These are phyloP conservation scores for Geotrichum histeridarum DNA, from an alignment of 1,139 yeast species.

Conservation along the genomic window DNA sequence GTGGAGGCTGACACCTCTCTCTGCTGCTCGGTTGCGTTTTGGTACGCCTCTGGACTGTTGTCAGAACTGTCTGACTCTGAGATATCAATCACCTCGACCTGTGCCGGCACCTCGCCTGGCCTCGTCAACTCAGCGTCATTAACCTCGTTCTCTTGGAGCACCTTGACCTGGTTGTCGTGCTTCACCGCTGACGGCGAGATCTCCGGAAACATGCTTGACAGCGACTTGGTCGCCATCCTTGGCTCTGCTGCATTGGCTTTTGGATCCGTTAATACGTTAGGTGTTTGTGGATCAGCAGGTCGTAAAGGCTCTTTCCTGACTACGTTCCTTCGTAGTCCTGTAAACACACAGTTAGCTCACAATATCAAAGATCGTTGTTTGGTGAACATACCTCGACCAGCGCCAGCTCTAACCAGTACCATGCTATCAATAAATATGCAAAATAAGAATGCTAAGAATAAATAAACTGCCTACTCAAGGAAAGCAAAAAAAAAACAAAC, in stretches of 20 bases:
- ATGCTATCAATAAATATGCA: neutral
- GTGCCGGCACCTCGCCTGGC: neutral
- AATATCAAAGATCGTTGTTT: neutral
- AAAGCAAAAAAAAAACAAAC: no score
- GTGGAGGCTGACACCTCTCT: no score
- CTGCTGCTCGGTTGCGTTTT: no score
- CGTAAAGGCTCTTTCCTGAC: slow-evolving; percentile 11
- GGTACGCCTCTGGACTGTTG: no score
- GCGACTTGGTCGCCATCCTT: neutral
- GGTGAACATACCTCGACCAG: slow-evolving; percentile 5
- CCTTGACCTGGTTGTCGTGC: neutral
- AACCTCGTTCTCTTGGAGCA: neutral
- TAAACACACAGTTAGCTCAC: neutral
- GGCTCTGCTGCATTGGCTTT: neutral
- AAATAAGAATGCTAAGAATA: neutral
- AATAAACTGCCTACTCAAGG: neutral
- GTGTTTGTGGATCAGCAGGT: neutral
- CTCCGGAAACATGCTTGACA: slow-evolving; percentile 12
- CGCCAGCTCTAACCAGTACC: slow-evolving; percentile 11
- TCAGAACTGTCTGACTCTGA: no score
- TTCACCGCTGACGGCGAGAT: slow-evolving; percentile 5
- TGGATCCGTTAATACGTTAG: neutral
- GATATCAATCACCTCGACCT: neutral
- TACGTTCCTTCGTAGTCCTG: slow-evolving; percentile 9
- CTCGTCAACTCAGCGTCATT: neutral